These are phyloP conservation scores for Papiliotrema nemorosa DNA, from an alignment of 1,284 basidiomycete species.

Conservation along the genomic window DNA sequence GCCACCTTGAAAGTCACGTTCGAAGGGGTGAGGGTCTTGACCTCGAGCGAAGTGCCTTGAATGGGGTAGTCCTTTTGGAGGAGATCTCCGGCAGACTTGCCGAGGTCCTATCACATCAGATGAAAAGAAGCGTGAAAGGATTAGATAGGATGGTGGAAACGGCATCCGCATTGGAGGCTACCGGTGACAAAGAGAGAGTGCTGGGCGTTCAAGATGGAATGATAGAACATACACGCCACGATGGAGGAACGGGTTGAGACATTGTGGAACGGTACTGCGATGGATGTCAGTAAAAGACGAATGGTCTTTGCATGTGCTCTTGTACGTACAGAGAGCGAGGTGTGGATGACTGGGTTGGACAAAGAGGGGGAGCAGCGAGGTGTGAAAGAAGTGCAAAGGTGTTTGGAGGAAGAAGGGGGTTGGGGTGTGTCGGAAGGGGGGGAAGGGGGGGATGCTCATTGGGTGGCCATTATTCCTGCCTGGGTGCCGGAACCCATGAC, in stretches of 20 bases:
- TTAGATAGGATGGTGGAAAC: slow-evolving; percentile 2
- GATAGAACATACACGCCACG: slow-evolving; percentile 70
- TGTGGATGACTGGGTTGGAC: not conserved
- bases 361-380: not conserved
- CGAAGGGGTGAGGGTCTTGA: slow-evolving; percentile 93
- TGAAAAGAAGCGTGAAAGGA: not conserved
- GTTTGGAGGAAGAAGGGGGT: no score
- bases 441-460: no score
- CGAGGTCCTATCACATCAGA: slow-evolving; percentile 66
- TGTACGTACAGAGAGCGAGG: not conserved
- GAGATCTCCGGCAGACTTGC: slow-evolving; percentile 95
- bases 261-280: slow-evolving; percentile 21
- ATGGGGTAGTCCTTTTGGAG: slow-evolving; percentile 91
- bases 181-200: not conserved
- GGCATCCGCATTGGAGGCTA: not conserved
- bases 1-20: slow-evolving; percentile 84
- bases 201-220: slow-evolving; percentile 2
- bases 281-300: not conserved
- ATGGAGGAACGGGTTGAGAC: slow-evolving; percentile 63
- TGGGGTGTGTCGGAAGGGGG: no score
- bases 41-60: slow-evolving; percentile 71
- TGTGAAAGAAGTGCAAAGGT: not conserved
- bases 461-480: no score
- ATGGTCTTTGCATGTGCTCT: not conserved
- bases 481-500: no score